Conservation (phyloP, 2,329 filamentous ascomycete species). For the Aspergillus transmontanensis region DNA sequence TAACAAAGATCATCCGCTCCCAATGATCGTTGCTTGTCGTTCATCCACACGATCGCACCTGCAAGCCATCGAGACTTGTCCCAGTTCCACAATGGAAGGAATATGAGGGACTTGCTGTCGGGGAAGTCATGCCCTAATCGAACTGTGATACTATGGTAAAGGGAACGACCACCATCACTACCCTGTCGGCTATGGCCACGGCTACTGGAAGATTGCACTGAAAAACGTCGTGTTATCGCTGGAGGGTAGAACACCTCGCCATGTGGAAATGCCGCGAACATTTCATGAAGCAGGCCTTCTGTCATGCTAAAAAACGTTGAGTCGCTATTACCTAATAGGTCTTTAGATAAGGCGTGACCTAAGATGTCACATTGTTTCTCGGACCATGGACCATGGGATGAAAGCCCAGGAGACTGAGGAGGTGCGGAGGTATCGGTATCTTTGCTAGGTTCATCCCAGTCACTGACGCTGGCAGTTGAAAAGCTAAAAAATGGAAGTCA, state of each 20-base stretch:
- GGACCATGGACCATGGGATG: constrained; percentile 14
- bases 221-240: not conserved
- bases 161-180: not conserved
- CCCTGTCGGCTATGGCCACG: constrained; percentile 1
- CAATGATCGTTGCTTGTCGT: constrained; percentile 22
- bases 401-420: constrained; percentile 10
- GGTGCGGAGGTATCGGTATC: constrained; percentile 7
- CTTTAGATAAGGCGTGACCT: constrained; percentile 12
- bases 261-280: constrained; percentile 19
- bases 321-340: not conserved
- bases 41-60: constrained; percentile 33
- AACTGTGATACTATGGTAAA: constrained; percentile 9
- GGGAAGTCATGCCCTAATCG: constrained; percentile 25
- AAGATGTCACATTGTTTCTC: constrained; percentile 19
- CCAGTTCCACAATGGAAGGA: constrained; percentile 39
- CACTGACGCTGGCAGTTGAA: constrained; percentile 14
- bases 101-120: constrained; percentile 29
- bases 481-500: constrained; percentile 1
- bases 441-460: constrained; percentile 14
- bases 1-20: constrained; percentile 35
- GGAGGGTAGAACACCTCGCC: constrained; percentile 20
- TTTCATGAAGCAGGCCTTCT: constrained; percentile 20
- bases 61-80: constrained; percentile 38
- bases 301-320: constrained; percentile 7
- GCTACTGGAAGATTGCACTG: not conserved